Evolutionary conservation across 768 basidiomycete genomes (phyloP), one percentile per base, ranked within the genome.

Genomic region (Trametes coccinea): DNA sequence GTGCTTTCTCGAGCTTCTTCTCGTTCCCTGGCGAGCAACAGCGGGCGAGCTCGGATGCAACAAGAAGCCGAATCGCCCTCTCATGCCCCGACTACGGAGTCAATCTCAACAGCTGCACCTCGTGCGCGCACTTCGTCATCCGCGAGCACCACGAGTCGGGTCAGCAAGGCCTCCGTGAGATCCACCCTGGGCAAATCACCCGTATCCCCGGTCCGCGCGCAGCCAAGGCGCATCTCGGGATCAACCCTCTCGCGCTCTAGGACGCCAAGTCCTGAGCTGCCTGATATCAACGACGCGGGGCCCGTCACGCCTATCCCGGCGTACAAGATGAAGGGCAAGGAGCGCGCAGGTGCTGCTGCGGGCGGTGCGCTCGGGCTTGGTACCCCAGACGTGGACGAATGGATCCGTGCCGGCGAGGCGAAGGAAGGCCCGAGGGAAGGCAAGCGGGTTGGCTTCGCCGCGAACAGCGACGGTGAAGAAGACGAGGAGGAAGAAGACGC

Each of bases 371-470:
- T 82, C 16, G 80, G 80, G 14, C 72, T 83, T n/a, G 80, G 77
- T 4, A 81, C 81, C 22, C 85, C 84, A 3, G 84, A 86, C 57
- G 78, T 83, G 14, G 77, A 79, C 60, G 70, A 69, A 31, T 82
- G 85, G 85, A 75, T 81, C n/a, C 71, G 72, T 46, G 78, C 77
- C 7, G 79, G 78, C 17, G 73, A 74, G 49, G 68, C 60, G 17
- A 71, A 68, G 46, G 71, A 61, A 53, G 66, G 52, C 34, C 59
- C 59, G 33, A 73, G 70, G 27, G 74, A 73, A 52, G 73, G 69
- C n/a, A 81, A 82, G 67, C 76, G 71, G n/a, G 81, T 83, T 34
- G 80, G 79, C 22, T 85, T 84, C 64, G 71, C 71, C 22, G 76
- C 73, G 22, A 73, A 75, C 33, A 46, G 17, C 31, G 62, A 64